phyloP scores from a whole-genome alignment of 139 green algal genomes.

The Tetradesmus obliquus region DNA sequence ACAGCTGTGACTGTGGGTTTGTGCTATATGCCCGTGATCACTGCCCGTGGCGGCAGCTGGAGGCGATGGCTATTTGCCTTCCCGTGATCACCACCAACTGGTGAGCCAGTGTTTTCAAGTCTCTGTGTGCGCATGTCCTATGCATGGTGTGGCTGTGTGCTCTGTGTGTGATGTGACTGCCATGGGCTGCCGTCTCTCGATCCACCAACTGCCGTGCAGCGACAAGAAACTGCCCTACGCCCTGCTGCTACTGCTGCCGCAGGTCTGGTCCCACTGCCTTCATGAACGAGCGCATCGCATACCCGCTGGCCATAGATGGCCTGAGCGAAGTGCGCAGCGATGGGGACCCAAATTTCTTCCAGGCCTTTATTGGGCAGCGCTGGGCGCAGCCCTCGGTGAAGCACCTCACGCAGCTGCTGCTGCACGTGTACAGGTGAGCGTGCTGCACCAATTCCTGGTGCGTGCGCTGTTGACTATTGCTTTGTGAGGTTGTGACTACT shows the following conservation, averaged over 20 bases:
- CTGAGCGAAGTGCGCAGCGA: conserved; percentile 4
- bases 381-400: conserved; percentile 44
- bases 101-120: not conserved
- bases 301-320: conserved; percentile 36
- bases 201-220: not conserved
- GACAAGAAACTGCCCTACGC: not conserved
- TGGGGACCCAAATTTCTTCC: conserved; percentile 43
- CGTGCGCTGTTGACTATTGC: too few species aligned
- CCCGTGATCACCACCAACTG: conserved; percentile 47
- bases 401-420: conserved; percentile 39
- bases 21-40: not conserved
- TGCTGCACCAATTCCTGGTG: not conserved
- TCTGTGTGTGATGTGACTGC: conserved; percentile 27
- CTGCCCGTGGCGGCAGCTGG: conserved; percentile 68
- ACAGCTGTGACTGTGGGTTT: not conserved
- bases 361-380: conserved; percentile 33
- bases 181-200: conserved; percentile 47
- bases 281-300: conserved; percentile 33
- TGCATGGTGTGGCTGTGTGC: not conserved
- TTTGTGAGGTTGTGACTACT: too few species aligned
- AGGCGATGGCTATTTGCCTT: conserved; percentile 52
- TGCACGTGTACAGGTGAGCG: conserved; percentile 24
- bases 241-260: not conserved
- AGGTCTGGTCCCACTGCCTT: conserved; percentile 43
- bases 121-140: not conserved